These are phyloP conservation scores for Crotalaria pallida DNA, from an alignment of 306 rosid species.

Conservation along the genomic window DNA sequence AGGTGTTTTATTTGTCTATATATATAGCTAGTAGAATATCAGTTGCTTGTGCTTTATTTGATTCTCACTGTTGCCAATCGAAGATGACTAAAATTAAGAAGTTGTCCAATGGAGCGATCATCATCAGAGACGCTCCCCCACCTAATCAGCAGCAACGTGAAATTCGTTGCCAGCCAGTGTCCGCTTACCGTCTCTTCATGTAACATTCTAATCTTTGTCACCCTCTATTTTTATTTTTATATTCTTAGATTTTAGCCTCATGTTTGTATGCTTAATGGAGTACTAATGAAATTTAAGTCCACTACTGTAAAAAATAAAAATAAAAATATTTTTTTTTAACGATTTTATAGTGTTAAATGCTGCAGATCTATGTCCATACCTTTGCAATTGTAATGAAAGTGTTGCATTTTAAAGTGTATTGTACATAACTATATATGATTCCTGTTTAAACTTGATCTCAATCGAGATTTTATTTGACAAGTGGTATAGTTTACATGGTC, in stretches of 20 bases:
- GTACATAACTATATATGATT: not conserved
- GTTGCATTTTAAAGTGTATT: not conserved
- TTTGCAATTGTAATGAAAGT: not conserved
- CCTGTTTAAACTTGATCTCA: not conserved
- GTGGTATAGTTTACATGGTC: too few relatives aligned
- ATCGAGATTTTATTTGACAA: conserved; percentile 2
- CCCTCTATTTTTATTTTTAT: not conserved
- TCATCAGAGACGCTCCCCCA: not conserved
- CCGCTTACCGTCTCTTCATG: conserved; percentile 56
- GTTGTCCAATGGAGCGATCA: conserved; percentile 25
- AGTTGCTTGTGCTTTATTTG: conserved; percentile 46
- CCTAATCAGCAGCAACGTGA: conserved; percentile 13
- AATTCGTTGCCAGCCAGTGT: conserved; percentile 27
- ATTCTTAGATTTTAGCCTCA: not conserved
- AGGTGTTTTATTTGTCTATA: not conserved
- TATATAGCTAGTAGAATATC: conserved; percentile 28
- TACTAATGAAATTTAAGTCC: not conserved
- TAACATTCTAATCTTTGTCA: conserved; percentile 12
- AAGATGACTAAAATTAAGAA: conserved; percentile 29
- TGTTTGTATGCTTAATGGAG: not conserved
- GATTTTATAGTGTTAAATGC: not conserved
- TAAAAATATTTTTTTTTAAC: not conserved
- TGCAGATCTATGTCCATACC: not conserved
- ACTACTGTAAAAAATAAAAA: not conserved
- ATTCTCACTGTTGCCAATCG: conserved; percentile 46